Conservation (phyloP, 148 eudicot genomes). For the Rhododendron henanense region DNA sequence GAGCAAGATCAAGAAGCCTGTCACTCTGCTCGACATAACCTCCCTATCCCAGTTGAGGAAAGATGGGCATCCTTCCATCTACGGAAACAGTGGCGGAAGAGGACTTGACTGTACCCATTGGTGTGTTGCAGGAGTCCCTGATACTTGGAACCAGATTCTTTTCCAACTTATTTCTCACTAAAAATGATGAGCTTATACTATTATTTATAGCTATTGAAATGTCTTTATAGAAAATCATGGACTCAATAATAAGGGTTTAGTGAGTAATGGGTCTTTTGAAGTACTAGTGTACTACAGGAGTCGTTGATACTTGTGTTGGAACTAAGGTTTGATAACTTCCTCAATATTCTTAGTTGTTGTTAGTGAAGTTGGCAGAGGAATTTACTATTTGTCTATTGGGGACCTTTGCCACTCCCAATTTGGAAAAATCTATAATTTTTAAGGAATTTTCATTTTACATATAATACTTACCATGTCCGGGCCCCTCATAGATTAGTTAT, state of each 20-base stretch:
- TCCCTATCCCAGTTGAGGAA: slow-evolving; percentile 51
- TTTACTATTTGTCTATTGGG: no score
- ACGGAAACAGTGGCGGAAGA: slow-evolving; percentile 26
- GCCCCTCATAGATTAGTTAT: no score
- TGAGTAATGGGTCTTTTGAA: no score
- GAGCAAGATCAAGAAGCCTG: slow-evolving; percentile 47
- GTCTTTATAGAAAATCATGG: background rate
- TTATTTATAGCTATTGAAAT: background rate
- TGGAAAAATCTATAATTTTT: no score
- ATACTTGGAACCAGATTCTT: slow-evolving; percentile 77
- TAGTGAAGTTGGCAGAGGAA: no score
- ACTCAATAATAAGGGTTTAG: background rate
- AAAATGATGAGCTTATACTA: background rate
- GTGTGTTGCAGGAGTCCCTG: slow-evolving; percentile 88
- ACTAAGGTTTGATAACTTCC: no score
- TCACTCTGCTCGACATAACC: slow-evolving; percentile 62
- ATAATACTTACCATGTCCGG: no score
- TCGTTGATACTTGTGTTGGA: no score
- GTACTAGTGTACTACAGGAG: no score
- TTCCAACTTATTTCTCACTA: slow-evolving; percentile 34
- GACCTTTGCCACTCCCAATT: no score
- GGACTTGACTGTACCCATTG: slow-evolving; percentile 79
- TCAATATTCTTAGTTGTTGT: no score
- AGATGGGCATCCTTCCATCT: slow-evolving; percentile 71
- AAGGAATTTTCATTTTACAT: no score